Evolutionary conservation across 2,329 filamentous ascomycete species (phyloP).

Genomic region (Colletotrichum sublineola): DNA sequence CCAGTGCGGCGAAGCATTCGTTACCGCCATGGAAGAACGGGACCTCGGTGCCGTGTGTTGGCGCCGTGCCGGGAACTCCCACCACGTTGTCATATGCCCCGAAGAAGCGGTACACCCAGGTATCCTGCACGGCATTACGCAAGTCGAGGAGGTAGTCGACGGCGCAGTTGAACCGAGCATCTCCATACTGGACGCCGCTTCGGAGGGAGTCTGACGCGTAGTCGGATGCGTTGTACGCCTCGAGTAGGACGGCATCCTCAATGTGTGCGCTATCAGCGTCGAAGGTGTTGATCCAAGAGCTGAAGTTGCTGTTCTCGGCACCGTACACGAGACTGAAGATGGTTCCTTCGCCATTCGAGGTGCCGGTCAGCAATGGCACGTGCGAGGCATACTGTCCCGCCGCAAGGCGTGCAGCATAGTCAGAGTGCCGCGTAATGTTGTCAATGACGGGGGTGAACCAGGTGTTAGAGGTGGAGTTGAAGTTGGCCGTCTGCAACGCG

Average conservation of each 20-base stretch:
- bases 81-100: conserved; percentile 57
- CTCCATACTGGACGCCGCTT: conserved; percentile 59
- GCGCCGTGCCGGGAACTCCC: conserved; percentile 50
- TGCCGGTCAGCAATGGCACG: conserved; percentile 54
- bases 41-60: conserved; percentile 57
- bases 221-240: conserved; percentile 52
- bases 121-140: conserved; percentile 53
- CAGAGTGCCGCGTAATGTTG: conserved; percentile 50
- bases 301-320: conserved; percentile 49
- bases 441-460: conserved; percentile 58
- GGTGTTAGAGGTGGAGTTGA: conserved; percentile 54
- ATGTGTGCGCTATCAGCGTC: conserved; percentile 56
- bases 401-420: conserved; percentile 48
- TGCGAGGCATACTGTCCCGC: conserved; percentile 50
- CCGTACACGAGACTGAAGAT: conserved; percentile 54
- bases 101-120: conserved; percentile 60
- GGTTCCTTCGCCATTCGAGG: conserved; percentile 53
- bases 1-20: conserved; percentile 54
- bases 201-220: conserved; percentile 54
- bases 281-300: conserved; percentile 51
- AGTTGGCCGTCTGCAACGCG: conserved; percentile 49
- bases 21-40: conserved; percentile 62
- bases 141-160: conserved; percentile 56
- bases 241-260: conserved; percentile 50
- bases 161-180: conserved; percentile 61